Base-by-base conservation (phyloP, 352 stramenopile species). In the Pythium vanterpoolii region DNA sequence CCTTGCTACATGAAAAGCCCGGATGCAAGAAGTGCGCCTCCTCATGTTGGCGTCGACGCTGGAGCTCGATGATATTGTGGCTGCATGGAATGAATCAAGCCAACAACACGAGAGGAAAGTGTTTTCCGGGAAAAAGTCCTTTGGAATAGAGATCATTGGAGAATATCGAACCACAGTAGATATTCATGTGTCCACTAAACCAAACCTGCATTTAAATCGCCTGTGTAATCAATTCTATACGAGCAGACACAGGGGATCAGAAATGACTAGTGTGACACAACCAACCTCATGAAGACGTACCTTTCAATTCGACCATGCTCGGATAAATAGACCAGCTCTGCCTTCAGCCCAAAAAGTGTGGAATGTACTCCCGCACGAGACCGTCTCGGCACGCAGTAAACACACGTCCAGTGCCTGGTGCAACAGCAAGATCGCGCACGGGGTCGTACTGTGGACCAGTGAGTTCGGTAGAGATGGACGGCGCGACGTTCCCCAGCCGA, bases 391-490 rank as follows among this genome's bases (percentile, higher is more conserved):
- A 83, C 19, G 69, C 79, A 2, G 75, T 87, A 44, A 81, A 79
- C 10, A 89, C 66, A 30, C 70, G 72, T 14, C 74, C 71, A 40
- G 71, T 81, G 18, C 58, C 42, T 8, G 48, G 27, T 2, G 56
- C 58, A 19, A 87, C 28, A 16, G 73, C 62, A 5, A 92, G 52
- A n/a, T 68, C 71, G 19, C 79, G 80, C 11, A 92, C 73, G n/a
- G 79, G 68, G 27, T 92, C 82, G 56, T 84, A 92, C 19, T 77
- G 56, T 24, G 82, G 82, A 19, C 82, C 82, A 0, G 80, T 86
- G 6, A 90, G 69, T 50, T 83, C 69, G 4, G 69, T 86, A 2
- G 58, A 63, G 10, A 86, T 34, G 21, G 40, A 46, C 0, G 69
- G 67, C 4, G 30, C 19, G 11, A 16, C 31, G 19, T 49, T 60